Evolutionary conservation across 306 rosid genomes (phyloP).

Genomic region (Rosa chinensis): DNA sequence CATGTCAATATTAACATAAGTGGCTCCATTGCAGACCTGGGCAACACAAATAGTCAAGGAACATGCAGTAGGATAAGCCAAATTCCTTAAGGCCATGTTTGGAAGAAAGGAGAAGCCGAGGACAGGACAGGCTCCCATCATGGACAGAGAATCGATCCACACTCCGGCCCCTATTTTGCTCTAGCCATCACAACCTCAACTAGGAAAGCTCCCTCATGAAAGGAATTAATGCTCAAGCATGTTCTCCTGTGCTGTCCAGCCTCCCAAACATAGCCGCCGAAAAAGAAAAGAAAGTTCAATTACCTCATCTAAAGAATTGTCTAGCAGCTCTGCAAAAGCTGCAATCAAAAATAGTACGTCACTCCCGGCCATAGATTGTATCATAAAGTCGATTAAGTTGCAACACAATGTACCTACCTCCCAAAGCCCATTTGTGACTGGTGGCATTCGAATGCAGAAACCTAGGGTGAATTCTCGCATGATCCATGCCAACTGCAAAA

Average conservation of each 20-base stretch:
- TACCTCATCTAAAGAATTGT: slow-evolving; percentile 91
- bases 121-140: background rate
- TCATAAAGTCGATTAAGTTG: slow-evolving; percentile 6
- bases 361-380: background rate
- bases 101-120: background rate
- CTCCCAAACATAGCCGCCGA: background rate
- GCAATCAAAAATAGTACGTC: slow-evolving; percentile 16
- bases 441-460: slow-evolving; percentile 98
- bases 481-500: slow-evolving; percentile 89
- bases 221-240: background rate
- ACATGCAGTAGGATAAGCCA: background rate
- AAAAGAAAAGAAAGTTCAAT: slow-evolving; percentile 3
- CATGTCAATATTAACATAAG: slow-evolving; percentile 72
- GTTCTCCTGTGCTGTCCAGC: background rate
- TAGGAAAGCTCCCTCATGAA: background rate
- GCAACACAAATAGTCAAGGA: slow-evolving; percentile 4
- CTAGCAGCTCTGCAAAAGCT: slow-evolving; percentile 97
- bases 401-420: slow-evolving; percentile 51
- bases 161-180: background rate
- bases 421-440: slow-evolving; percentile 97
- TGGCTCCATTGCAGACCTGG: slow-evolving; percentile 87
- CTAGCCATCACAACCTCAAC: background rate
- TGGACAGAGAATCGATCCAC: background rate
- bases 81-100: background rate
- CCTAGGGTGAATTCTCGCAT: slow-evolving; percentile 87